Percentiles rank a stretch among this genome's conserved stretches.
Conservation (phyloP, 257 asterid genomes). For the Mentha longifolia region DNA sequence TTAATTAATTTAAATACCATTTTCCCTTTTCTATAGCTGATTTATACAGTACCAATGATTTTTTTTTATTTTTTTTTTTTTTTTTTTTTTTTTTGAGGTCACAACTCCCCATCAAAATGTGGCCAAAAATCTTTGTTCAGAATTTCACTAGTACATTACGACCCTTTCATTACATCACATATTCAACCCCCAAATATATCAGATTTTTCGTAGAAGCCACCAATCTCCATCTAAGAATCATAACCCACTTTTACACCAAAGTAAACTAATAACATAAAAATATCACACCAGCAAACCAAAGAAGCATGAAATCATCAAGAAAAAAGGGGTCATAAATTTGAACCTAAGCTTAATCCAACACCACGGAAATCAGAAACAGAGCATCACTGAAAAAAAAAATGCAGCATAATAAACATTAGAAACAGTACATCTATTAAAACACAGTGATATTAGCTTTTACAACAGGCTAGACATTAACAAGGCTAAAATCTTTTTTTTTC, state of each 20-base stretch:
- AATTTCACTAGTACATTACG: too few relatives aligned
- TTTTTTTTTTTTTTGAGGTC: too few relatives aligned
- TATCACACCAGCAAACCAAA: background rate
- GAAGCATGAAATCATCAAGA: background rate
- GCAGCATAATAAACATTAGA: slow-evolving; percentile 42
- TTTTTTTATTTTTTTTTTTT: too few relatives aligned
- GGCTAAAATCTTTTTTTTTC: slow-evolving; percentile 35
- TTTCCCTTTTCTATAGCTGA: too few relatives aligned
- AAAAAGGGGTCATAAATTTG: background rate
- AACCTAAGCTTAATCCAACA: background rate
- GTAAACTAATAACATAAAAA: too few relatives aligned
- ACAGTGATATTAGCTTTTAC: slow-evolving; percentile 67
- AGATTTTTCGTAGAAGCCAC: background rate
- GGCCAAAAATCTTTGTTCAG: too few relatives aligned
- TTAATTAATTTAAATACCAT: too few relatives aligned
- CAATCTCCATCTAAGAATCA: too few relatives aligned
- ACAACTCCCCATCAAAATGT: too few relatives aligned
- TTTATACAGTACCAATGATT: too few relatives aligned
- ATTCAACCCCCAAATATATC: background rate
- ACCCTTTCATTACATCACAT: background rate
- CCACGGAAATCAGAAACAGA: background rate
- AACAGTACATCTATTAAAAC: slow-evolving; percentile 44
- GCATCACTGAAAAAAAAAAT: background rate
- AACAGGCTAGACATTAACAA: slow-evolving; percentile 66
- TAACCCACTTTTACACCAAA: too few relatives aligned